phyloP scores from a whole-genome alignment of 305 asterid species.

The Stenogyne calaminthoides region DNA sequence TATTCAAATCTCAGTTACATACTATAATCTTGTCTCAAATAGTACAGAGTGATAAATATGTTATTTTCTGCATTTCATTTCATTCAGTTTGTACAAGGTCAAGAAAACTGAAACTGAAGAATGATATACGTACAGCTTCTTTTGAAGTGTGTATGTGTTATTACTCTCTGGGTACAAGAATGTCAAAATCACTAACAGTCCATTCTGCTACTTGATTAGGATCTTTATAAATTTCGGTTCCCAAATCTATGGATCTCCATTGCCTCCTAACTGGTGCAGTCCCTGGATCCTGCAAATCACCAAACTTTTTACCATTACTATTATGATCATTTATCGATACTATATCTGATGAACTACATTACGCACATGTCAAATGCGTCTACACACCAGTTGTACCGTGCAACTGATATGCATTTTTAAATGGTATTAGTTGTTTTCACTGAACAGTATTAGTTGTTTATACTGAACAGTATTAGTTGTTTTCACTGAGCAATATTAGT shows the following conservation, averaged over 20 bases:
- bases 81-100: conserved; percentile 10
- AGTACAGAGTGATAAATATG: background rate
- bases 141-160: background rate
- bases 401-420: too few species aligned
- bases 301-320: background rate
- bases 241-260: conserved; percentile 75
- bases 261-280: conserved; percentile 60
- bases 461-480: background rate
- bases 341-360: background rate
- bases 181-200: conserved; percentile 74
- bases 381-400: too few species aligned
- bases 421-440: too few species aligned
- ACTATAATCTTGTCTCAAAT: background rate
- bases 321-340: background rate
- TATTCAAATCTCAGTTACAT: conserved; percentile 35
- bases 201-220: conserved; percentile 73
- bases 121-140: conserved; percentile 8
- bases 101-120: conserved; percentile 26
- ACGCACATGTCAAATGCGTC: background rate
- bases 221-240: conserved; percentile 64
- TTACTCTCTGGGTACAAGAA: conserved; percentile 44
- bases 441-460: too few species aligned
- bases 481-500: too few species aligned
- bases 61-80: conserved; percentile 9
- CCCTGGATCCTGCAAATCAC: conserved; percentile 63